Evolutionary conservation across 768 basidiomycete species (phyloP).

Genomic region (Chiua virens): DNA sequence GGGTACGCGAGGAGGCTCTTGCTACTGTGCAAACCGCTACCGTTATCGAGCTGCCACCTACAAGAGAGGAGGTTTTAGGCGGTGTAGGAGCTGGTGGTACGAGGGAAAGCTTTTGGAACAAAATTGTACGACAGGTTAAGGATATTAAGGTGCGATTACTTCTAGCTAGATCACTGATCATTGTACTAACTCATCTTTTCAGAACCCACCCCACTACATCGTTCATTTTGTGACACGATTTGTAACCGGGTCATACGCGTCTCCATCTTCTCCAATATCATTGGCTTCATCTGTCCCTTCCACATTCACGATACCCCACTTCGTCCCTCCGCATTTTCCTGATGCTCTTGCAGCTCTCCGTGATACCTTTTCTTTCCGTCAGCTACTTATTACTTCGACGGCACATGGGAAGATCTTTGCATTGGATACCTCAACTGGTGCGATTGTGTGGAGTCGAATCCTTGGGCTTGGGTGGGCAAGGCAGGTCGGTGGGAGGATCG

Average conservation of each 20-base stretch:
- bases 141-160: conserved; percentile 52
- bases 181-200: background rate
- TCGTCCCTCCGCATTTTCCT: conserved; percentile 23
- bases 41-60: conserved; percentile 78
- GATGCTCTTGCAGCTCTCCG: conserved; percentile 46
- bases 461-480: conserved; percentile 72
- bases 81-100: conserved; percentile 1
- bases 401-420: conserved; percentile 75
- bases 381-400: conserved; percentile 76
- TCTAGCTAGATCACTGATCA: background rate
- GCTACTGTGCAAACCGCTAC: conserved; percentile 61
- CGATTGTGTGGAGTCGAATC: conserved; percentile 76
- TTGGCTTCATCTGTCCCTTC: background rate
- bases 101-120: conserved; percentile 47
- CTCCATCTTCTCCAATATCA: conserved; percentile 40
- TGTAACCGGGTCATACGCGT: conserved; percentile 63
- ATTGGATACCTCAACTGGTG: conserved; percentile 76
- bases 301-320: conserved; percentile 18
- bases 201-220: conserved; percentile 74
- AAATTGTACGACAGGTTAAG: conserved; percentile 55
- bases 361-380: conserved; percentile 85
- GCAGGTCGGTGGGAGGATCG: conserved; percentile 51
- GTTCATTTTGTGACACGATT: conserved; percentile 69
- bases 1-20: conserved; percentile 83
- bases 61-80: conserved; percentile 23